phyloP scores from a whole-genome alignment of 306 rosid species.

The Vigna radiata region DNA sequence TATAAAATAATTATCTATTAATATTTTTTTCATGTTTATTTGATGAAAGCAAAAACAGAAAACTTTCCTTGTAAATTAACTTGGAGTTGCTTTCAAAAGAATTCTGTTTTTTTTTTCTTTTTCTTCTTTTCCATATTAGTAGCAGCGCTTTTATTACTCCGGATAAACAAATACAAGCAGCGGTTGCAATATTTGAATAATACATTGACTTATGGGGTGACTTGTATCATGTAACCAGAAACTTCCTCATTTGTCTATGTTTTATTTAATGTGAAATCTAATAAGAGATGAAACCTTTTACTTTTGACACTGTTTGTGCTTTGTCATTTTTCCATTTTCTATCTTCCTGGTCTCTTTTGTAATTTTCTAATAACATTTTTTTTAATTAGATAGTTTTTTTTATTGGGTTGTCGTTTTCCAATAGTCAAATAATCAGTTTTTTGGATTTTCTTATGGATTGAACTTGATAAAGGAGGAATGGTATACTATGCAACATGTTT shows the following conservation, averaged over 20 bases:
- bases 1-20: too few species aligned
- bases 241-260: not conserved
- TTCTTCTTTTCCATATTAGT: too few species aligned
- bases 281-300: not conserved
- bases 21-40: too few species aligned
- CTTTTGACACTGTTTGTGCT: not conserved
- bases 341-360: not conserved
- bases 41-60: too few species aligned
- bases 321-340: not conserved
- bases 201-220: not conserved
- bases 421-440: not conserved
- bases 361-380: not conserved
- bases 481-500: not conserved
- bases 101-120: too few species aligned
- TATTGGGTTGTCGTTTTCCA: slow-evolving; percentile 10
- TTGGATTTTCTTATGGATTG: not conserved
- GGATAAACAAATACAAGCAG: too few species aligned
- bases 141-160: too few species aligned
- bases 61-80: too few species aligned
- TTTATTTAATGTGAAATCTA: not conserved
- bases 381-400: not conserved
- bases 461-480: not conserved
- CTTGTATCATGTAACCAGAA: not conserved
- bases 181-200: not conserved
- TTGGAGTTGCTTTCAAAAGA: too few species aligned